Conservation (phyloP, 169 alveolate genomes). For the Cryptosporidium ryanae region DNA sequence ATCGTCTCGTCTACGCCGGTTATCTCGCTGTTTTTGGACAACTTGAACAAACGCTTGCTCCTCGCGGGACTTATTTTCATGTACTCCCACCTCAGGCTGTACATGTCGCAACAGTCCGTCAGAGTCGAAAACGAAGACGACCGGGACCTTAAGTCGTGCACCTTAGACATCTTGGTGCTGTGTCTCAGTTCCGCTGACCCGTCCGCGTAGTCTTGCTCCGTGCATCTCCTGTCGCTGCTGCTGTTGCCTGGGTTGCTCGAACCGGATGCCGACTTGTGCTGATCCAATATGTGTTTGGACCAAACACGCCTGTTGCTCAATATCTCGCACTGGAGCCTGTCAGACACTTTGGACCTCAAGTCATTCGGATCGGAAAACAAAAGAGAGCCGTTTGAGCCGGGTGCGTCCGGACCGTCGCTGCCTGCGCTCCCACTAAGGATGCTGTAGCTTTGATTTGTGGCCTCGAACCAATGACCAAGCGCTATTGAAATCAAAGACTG, state of each 20-base stretch:
- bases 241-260: neutral
- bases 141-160: too few species aligned
- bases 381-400: neutral
- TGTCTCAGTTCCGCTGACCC: slow-evolving; percentile 26
- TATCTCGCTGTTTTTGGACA: slow-evolving; percentile 14
- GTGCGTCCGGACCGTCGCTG: neutral
- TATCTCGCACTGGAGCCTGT: slow-evolving; percentile 32
- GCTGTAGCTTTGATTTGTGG: slow-evolving; percentile 47
- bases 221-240: neutral
- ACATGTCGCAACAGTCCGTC: slow-evolving; percentile 9
- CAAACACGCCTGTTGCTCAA: slow-evolving; percentile 2
- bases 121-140: neutral
- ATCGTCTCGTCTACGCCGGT: slow-evolving; percentile 31
- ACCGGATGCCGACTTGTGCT: too few species aligned
- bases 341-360: slow-evolving; percentile 26
- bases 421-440: too few species aligned
- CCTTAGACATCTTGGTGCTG: slow-evolving; percentile 7
- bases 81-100: slow-evolving; percentile 49
- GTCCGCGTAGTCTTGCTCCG: slow-evolving; percentile 9
- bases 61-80: slow-evolving; percentile 12
- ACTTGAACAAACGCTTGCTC: slow-evolving; percentile 15
- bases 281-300: slow-evolving; percentile 6
- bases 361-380: slow-evolving; percentile 40
- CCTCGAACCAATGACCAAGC: slow-evolving; percentile 80
- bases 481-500: slow-evolving; percentile 78